These are phyloP conservation scores for Candida ficus DNA, from an alignment of 805 yeast genomes.

Conservation along the genomic window DNA sequence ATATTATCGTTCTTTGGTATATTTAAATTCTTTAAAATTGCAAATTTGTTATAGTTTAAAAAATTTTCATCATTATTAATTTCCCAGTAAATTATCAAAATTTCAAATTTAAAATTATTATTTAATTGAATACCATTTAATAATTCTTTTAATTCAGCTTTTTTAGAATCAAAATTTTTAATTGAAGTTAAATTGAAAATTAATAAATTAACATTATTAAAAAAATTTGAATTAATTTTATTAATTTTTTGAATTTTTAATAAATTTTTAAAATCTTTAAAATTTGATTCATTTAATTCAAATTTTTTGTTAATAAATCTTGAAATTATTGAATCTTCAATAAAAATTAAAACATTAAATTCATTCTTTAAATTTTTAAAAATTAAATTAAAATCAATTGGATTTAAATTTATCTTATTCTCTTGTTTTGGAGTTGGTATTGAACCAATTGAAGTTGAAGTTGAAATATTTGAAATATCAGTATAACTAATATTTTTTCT, in stretches of 20 bases:
- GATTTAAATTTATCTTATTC: conserved; percentile 19
- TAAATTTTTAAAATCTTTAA: conserved; percentile 2
- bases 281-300: conserved; percentile 12
- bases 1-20: conserved; percentile 25
- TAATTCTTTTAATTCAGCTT: conserved; percentile 25
- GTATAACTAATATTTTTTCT: conserved; percentile 4
- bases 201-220: conserved; percentile 28
- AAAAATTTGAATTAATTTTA: conserved; percentile 21
- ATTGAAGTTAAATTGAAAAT: conserved; percentile 35
- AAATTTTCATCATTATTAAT: conserved; percentile 24
- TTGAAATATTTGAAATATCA: conserved; percentile 6
- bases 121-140: conserved; percentile 30
- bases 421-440: conserved; percentile 6
- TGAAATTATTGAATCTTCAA: conserved; percentile 26
- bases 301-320: conserved; percentile 31
- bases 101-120: conserved; percentile 29
- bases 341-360: conserved; percentile 12
- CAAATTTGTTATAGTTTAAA: conserved; percentile 20
- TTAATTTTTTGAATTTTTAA: conserved; percentile 23
- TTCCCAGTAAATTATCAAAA: conserved; percentile 36
- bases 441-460: conserved; percentile 5
- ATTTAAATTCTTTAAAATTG: conserved; percentile 28
- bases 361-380: conserved; percentile 5
- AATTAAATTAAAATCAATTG: conserved; percentile 21
- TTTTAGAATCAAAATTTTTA: conserved; percentile 29